Conservation (phyloP, 2,329 filamentous ascomycete genomes). For the Orbilia oligospora region DNA sequence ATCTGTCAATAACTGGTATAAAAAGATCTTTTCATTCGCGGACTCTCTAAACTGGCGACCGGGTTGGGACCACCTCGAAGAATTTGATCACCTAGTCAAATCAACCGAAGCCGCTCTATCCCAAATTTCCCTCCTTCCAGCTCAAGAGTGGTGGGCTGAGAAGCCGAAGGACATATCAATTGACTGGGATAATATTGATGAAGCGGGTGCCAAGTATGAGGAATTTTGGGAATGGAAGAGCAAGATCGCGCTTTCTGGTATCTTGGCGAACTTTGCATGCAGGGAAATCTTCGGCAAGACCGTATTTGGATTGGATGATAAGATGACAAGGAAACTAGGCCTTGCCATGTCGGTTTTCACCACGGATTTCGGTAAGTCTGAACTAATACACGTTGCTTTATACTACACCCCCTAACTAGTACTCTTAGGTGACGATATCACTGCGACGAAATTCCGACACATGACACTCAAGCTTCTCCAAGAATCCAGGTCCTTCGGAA, state of each 20-base stretch:
- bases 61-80: constrained; percentile 54
- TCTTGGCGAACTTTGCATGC: constrained; percentile 53
- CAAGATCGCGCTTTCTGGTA: constrained; percentile 43
- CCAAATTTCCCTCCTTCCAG: constrained; percentile 45
- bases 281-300: constrained; percentile 57
- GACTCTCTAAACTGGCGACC: constrained; percentile 56
- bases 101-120: constrained; percentile 46
- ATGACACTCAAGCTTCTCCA: constrained; percentile 52
- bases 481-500: constrained; percentile 50
- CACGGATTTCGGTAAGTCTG: constrained; percentile 46
- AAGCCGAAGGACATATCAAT: constrained; percentile 51
- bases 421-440: constrained; percentile 52
- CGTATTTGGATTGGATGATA: constrained; percentile 45
- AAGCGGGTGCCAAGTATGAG: constrained; percentile 44
- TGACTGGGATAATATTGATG: constrained; percentile 51
- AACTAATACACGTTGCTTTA: neutral
- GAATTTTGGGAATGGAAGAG: constrained; percentile 60
- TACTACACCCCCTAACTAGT: neutral
- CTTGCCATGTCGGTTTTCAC: constrained; percentile 55
- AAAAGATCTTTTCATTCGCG: constrained; percentile 49
- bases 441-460: constrained; percentile 54
- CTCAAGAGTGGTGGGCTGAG: constrained; percentile 56
- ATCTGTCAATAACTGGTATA: constrained; percentile 57
- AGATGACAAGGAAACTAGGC: constrained; percentile 52
- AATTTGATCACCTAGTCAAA: constrained; percentile 47